phyloP scores from a whole-genome alignment of 352 stramenopile genomes.

The Phytophthora pisi region DNA sequence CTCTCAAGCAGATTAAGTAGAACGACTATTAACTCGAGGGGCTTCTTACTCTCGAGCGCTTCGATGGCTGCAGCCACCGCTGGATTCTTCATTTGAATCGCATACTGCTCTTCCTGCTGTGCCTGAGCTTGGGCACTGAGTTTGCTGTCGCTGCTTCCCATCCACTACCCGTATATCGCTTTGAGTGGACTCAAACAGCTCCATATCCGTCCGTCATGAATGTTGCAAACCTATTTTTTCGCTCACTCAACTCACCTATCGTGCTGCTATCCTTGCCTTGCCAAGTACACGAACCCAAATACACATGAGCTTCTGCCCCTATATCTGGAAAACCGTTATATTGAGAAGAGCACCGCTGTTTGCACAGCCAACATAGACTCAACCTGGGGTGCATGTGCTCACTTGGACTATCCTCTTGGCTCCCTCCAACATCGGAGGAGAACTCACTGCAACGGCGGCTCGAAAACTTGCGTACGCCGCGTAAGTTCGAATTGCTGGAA shows the following conservation, averaged over 20 bases:
- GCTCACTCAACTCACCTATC: background rate
- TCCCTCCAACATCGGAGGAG: slow-evolving; percentile 16
- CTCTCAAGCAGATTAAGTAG: background rate
- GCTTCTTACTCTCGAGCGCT: slow-evolving; percentile 32
- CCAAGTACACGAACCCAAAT: slow-evolving; percentile 5
- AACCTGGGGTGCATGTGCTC: slow-evolving; percentile 18
- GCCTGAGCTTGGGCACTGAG: slow-evolving; percentile 27
- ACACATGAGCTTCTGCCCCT: background rate
- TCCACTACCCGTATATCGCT: slow-evolving; percentile 4
- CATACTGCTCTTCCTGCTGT: slow-evolving; percentile 41
- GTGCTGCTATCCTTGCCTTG: background rate
- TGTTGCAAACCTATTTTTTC: background rate
- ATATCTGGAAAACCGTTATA: slow-evolving; percentile 25
- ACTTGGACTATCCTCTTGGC: slow-evolving; percentile 15
- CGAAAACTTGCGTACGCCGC: slow-evolving; percentile 8
- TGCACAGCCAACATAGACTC: background rate
- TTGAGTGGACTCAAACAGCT: slow-evolving; percentile 1
- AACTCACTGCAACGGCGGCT: slow-evolving; percentile 18
- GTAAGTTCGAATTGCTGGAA: slow-evolving; percentile 19
- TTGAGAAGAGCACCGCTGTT: slow-evolving; percentile 1
- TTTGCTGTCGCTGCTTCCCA: slow-evolving; percentile 56
- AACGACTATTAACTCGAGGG: background rate
- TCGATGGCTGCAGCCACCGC: slow-evolving; percentile 45
- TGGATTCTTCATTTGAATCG: slow-evolving; percentile 45
- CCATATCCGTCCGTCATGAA: slow-evolving; percentile 4